Conservation (phyloP, 2,329 filamentous ascomycete species). For the Penicillium sp. region DNA sequence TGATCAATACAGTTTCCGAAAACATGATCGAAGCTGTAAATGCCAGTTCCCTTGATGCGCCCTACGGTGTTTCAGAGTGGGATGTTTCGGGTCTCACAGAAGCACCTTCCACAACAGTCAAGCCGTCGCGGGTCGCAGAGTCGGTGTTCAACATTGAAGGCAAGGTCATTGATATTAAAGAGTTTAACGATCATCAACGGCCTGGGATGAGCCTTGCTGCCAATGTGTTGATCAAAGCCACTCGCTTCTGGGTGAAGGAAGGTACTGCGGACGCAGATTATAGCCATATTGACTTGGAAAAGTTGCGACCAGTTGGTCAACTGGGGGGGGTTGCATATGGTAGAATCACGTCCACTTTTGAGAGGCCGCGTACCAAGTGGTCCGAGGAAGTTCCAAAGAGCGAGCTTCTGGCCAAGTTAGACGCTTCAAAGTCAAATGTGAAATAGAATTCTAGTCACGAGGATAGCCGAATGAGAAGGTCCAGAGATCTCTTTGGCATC, state of each 20-base stretch:
- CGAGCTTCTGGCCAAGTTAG: slow-evolving; percentile 13
- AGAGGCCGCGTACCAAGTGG: slow-evolving; percentile 56
- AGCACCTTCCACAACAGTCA: slow-evolving; percentile 61
- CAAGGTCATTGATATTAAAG: slow-evolving; percentile 66
- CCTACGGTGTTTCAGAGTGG: slow-evolving; percentile 76
- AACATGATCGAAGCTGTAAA: slow-evolving; percentile 85
- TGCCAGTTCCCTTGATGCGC: slow-evolving; percentile 69
- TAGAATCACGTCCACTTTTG: slow-evolving; percentile 63
- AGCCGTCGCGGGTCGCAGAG: slow-evolving; percentile 71
- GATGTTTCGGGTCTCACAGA: slow-evolving; percentile 72
- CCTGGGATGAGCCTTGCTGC: slow-evolving; percentile 72
- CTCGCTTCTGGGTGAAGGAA: slow-evolving; percentile 79
- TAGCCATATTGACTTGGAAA: slow-evolving; percentile 69
- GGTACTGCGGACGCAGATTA: slow-evolving; percentile 75
- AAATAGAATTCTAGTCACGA: background rate
- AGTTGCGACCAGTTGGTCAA: slow-evolving; percentile 72
- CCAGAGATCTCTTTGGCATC: no score
- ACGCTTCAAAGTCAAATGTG: slow-evolving; percentile 9
- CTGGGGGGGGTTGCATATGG: slow-evolving; percentile 85
- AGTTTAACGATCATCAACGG: slow-evolving; percentile 68
- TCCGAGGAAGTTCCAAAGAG: slow-evolving; percentile 18
- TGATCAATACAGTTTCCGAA: slow-evolving; percentile 83
- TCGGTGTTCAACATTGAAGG: slow-evolving; percentile 78
- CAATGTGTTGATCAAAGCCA: slow-evolving; percentile 73
- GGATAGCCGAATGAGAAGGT: background rate